Evolutionary conservation across 805 yeast genomes (phyloP), one percentile per base, ranked within the genome.

Genomic region (Metschnikowia lochheadii): DNA sequence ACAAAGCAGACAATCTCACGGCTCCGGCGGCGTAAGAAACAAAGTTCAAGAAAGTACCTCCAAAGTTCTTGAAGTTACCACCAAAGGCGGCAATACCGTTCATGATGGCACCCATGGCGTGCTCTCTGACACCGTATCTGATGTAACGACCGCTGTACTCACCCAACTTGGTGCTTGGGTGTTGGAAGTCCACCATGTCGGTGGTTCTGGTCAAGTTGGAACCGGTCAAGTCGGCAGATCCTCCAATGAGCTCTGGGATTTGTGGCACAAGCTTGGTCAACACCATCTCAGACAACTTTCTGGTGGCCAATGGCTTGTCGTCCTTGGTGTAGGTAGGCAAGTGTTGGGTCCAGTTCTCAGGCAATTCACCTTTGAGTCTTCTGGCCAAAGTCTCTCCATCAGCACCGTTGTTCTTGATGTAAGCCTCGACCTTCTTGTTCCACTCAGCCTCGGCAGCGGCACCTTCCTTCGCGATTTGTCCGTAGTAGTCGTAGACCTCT

Each of bases 121-220:
- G 98, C 80, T 92, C 99, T 77, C 99, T 87, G 59, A 92, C 96
- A 84, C 99, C 99, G 72, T 85, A 92, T 78, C 97, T 86, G 73
- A 92, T 79, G 79, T 92, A 92, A 70, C 96, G 85, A 69, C 99
- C 99, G 51, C 83, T 57, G 79, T 85, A 91, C 66, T 83, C 83
- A 73, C 98, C 98, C 60, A 89, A 76, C 44, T 83, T 83, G 53
- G 89, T 74, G 50, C 82, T 65, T 49, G 89, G 88, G 49, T 94
- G 88, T 81, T 94, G 97, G 91, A 91, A 92, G 73, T 91, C 96
- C 59, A 81, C 81, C 55, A 95, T 89, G 56, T 76, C 84, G 63
- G 80, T 69, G 79, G 92, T 82, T 80, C 94, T 84, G 66, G 98
- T 91, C 77, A 89, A 81, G 82, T 92, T 94, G 50, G 98, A 92